Conservation (phyloP, 208 protist species). For the Histomonas meleagridis region DNA sequence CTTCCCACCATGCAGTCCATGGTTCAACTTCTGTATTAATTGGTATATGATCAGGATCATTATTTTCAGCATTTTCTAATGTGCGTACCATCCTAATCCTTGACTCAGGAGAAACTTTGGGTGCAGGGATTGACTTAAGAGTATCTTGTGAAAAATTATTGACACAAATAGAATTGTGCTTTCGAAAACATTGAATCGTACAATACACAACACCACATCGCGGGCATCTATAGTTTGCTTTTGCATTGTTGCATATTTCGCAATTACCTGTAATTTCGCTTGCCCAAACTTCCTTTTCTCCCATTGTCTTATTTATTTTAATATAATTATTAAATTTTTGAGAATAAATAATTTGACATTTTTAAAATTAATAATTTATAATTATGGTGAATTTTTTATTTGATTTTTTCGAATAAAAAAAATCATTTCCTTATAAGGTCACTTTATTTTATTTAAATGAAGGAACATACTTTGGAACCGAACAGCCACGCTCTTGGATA, state of each 20-base stretch:
- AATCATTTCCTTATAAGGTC: too few species aligned
- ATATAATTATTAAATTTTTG: too few species aligned
- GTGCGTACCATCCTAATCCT: neutral
- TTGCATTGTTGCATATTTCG: neutral
- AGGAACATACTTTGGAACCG: neutral
- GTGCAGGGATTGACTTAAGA: neutral
- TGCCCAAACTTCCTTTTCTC: too few species aligned
- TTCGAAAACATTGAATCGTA: neutral
- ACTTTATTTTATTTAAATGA: neutral
- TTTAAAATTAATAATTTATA: too few species aligned
- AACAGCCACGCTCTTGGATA: neutral
- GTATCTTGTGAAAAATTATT: neutral
- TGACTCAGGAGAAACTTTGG: neutral
- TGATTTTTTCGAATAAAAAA: too few species aligned
- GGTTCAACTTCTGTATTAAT: neutral
- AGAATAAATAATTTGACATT: too few species aligned
- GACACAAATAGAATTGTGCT: neutral
- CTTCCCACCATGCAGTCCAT: constrained; percentile 21
- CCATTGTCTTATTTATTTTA: too few species aligned
- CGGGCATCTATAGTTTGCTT: neutral
- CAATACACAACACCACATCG: neutral
- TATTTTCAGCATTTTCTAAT: neutral
- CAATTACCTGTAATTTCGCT: neutral
- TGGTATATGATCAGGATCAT: neutral
- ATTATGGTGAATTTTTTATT: too few species aligned